Evolutionary conservation across 176 grass and related monocot species (phyloP), one percentile per base, ranked within the genome.

Genomic region (Triticum dicoccoides): DNA sequence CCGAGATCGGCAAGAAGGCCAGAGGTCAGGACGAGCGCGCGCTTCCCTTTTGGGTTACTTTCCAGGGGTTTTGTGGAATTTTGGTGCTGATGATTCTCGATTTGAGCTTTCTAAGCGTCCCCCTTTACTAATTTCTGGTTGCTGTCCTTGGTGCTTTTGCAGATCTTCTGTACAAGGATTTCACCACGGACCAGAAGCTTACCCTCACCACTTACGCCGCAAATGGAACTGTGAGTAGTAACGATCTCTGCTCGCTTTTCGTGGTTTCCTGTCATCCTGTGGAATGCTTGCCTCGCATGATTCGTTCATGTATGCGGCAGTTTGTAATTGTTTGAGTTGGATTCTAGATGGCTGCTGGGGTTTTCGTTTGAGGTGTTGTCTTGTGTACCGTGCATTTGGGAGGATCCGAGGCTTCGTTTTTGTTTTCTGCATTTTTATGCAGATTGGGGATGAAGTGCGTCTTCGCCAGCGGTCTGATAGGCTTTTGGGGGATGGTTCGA

Each of bases 91-190:
- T 82, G 34, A 8, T 45, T 80, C 27, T 61, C 79, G 27, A 25
- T 80, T 78, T 65, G 29, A 33, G 45, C 11, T 24, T 67, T 1
- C 14, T 14, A 6, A 4, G 7, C 6, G 74, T 8, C n/a, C 71
- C 39, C 39, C 11, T 14, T 25, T 3, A 11, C 11, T 5, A 2
- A 18, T 17, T 73, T 11, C 61, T 68, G 35, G 23, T 77, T 82
- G 49, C 66, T 61, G 6, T 61, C 69, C 15, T 39, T 54, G 38
- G 15, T 79, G 73, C 3, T 23, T 73, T 83, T 70, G 68, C 80
- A 95, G 93, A 95, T 86, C 90, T 95, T 70, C 79, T 95, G 30
- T 84, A 78, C 82, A 92, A 44, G 86, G 93, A 90, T 29, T 92
- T 92, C 88, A 70, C 86, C 27, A 92, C 83, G 68, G 86, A 88